A percentile compares a stretch with the other conserved stretches of the same genome.
Evolutionary conservation across 2,329 filamentous ascomycete species (phyloP).

Genomic region (Lecanicillium sp.): DNA sequence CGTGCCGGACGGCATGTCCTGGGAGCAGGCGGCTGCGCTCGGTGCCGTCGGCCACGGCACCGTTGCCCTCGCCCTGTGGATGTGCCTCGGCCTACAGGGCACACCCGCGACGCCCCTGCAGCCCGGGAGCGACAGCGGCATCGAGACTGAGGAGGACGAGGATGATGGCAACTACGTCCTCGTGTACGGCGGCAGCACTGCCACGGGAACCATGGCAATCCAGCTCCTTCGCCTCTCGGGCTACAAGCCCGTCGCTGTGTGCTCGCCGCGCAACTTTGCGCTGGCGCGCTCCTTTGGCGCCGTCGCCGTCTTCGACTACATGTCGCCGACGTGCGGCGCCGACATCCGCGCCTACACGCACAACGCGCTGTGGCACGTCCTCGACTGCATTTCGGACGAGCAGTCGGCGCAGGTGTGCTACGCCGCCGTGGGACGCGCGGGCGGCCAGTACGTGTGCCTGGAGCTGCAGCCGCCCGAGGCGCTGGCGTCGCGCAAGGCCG

Average conservation of each 20-base stretch:
- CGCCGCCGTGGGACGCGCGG: not conserved
- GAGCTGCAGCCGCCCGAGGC: not conserved
- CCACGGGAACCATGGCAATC: slow-evolving; percentile 24
- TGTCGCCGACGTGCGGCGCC: slow-evolving; percentile 16
- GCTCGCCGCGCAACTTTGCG: not conserved
- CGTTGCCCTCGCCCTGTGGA: not conserved
- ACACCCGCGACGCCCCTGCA: too few species aligned
- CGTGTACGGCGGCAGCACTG: slow-evolving; percentile 25
- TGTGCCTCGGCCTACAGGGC: not conserved
- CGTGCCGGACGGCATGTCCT: not conserved
- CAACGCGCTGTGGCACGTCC: slow-evolving; percentile 14
- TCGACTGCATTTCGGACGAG: slow-evolving; percentile 17
- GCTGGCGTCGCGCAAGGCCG: not conserved
- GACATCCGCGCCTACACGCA: slow-evolving; percentile 19
- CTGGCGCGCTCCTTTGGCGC: too few species aligned
- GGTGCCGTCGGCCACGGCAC: not conserved
- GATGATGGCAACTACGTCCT: slow-evolving; percentile 18
- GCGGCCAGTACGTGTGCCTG: not conserved
- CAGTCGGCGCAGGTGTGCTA: slow-evolving; percentile 16
- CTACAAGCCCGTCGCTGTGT: not conserved
- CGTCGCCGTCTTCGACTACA: slow-evolving; percentile 18
- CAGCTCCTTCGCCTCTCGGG: slow-evolving; percentile 14
- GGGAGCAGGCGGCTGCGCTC: slow-evolving; percentile 4
- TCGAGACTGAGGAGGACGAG: not conserved
- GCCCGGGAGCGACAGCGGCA: too few species aligned